Base-by-base conservation (phyloP, 2,329 filamentous ascomycete species). In the Aspergillus phoenicis region DNA sequence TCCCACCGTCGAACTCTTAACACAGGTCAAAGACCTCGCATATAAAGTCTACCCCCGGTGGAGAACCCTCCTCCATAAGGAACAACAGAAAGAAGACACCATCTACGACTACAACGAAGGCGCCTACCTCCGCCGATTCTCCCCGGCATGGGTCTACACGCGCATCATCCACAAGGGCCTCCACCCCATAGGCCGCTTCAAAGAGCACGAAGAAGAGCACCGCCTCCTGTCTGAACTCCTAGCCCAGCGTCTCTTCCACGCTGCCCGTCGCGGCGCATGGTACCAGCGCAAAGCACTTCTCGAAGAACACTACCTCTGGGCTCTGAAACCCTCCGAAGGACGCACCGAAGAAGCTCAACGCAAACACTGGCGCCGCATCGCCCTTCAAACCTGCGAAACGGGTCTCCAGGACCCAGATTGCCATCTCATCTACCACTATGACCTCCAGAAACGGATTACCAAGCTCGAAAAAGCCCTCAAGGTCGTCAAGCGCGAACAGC, bases 241-340 rank as follows among this genome's bases (percentile, higher is more conserved):
- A 0, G 78, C 79, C 3, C 95, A 99, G 72, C 85, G 85, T 4
- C 83, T 97, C 0, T 98, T 98, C 69, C 93, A 98, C 69, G 83
- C 90, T 47, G 87, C 93, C 1, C 86, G 93, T 28, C 86, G 95
- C 45, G 95, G 95, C 0, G 87, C 88, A 0, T 99, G 95, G 95
- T 98, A 98, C 73, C 93, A 97, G 72, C 90, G 95, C 20, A 97
- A 96, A 77, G 95, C 94, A 1, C 80, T 99, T 1, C 77, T 99
- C 2, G 95, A 99, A 78, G 95, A 99, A 74, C 93, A 96, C 72
- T 98, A 99, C 75, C 93, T 98, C 91, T 84, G 87, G 70, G 81
- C 83, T 4, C 72, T 90, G 5, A 82, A 81, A 30, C 79, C 84
- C 0, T 75, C 75, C 2, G 77, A 79, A 3, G 80, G 77, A 28